Evolutionary conservation across 257 asterid genomes (phyloP), one percentile per base, ranked within the genome.

Genomic region (Fraxinus pennsylvanica): DNA sequence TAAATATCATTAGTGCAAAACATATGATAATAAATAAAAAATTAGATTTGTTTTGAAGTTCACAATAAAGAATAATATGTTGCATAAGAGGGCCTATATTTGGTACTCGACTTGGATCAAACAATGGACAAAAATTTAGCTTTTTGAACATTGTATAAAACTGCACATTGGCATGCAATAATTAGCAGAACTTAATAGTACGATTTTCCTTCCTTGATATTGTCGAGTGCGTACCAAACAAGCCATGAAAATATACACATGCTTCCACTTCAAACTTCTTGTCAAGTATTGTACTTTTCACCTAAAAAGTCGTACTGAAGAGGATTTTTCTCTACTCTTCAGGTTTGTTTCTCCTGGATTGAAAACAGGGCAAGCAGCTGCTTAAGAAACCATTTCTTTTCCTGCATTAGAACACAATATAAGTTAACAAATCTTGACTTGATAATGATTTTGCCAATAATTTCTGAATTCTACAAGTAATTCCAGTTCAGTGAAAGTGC

Each of bases 361-460:
- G 75, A 21, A 80, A 82, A 54, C 86, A 81, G 12, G 86, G 83
- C 79, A 80, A 88, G 72, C 92, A 87, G 74, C 82, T 87, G 29
- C 70, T 67, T 5, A 74, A 59, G 14, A 81, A 68, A 4, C 92
- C 88, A 15, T 32, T 72, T 68, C 70, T 78, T 82, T 75, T 88
- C 89, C 96, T 91, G 92, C 89, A 89, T 61, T 75, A 68, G 14
- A 70, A 52, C 76, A 9, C 9, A 78, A 43, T 33, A 36, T 72
- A 43, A 9, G 12, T 63, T 32, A 27, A 63, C 30, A 2, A 9
- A 63, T 63, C 69, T 63, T 22, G 17, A 21, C 35, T 63, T 27
- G 69, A 9, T 27, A 10, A 9, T 25, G 35, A 25, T 59, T 59
- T 59, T 2, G 29, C 29, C 21, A 21, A 59, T 2, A 57, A 59